A percentile compares a stretch with the other conserved stretches of the same genome.
Evolutionary conservation across 2,329 filamentous ascomycete genomes (phyloP).

Genomic region (Sporothrix dimorphospora): DNA sequence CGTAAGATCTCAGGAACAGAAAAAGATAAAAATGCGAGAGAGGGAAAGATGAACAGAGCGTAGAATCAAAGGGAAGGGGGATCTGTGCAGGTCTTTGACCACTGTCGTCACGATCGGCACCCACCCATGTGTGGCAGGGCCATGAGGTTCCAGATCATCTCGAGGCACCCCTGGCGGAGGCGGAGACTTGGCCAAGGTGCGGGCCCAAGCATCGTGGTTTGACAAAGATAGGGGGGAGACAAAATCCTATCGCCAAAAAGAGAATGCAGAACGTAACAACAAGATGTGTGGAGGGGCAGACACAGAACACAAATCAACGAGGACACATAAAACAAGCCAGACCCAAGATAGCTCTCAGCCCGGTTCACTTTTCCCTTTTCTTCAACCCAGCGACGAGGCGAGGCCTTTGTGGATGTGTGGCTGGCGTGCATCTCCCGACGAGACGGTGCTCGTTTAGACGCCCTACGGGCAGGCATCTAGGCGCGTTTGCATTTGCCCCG

Average conservation of each 20-base stretch:
- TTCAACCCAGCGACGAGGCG: neutral
- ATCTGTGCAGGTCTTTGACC: constrained; percentile 8
- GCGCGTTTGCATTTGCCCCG: neutral
- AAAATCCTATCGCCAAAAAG: neutral
- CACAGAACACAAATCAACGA: neutral
- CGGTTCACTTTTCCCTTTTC: neutral
- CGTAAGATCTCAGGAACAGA: neutral
- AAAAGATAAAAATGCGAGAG: neutral
- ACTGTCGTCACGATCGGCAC: constrained; percentile 1
- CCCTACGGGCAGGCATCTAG: neutral
- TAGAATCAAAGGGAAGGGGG: neutral
- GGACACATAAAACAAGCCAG: neutral
- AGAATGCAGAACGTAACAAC: neutral
- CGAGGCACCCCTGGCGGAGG: neutral
- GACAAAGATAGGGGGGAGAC: neutral
- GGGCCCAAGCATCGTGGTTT: neutral
- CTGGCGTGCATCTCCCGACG: constrained; percentile 21
- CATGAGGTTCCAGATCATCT: constrained; percentile 21
- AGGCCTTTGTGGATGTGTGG: constrained; percentile 6
- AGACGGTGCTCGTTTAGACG: neutral
- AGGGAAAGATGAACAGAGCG: neutral
- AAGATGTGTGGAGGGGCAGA: neutral
- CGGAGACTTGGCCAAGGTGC: neutral
- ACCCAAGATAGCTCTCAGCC: neutral
- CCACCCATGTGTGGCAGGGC: neutral